Conservation (phyloP, 2,329 filamentous ascomycete genomes). For the Chaetomium olivaceum region DNA sequence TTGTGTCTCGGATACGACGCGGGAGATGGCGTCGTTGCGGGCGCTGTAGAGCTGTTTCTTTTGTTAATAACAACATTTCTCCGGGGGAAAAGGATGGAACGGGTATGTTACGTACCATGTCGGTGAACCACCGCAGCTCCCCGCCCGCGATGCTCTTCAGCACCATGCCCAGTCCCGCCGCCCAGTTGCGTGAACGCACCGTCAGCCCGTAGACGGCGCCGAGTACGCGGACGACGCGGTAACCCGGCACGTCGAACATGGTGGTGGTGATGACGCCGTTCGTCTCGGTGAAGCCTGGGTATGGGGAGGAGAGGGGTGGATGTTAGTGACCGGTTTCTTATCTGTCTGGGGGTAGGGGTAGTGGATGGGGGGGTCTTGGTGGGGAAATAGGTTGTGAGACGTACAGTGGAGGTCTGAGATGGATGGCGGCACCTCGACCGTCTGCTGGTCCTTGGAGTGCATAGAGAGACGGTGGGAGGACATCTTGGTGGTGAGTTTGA, state of each 20-base stretch:
- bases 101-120: constrained; percentile 51
- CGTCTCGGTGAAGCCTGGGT: constrained; percentile 55
- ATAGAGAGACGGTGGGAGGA: constrained; percentile 26
- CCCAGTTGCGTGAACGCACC: constrained; percentile 55
- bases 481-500: constrained; percentile 10
- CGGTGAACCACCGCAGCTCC: constrained; percentile 61
- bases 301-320: background rate
- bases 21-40: constrained; percentile 58
- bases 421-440: constrained; percentile 30
- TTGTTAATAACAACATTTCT: too few relatives aligned
- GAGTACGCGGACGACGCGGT: constrained; percentile 57
- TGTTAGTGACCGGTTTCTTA: background rate
- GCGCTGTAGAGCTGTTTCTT: constrained; percentile 51
- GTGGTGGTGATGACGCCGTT: constrained; percentile 62
- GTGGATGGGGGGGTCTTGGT: background rate
- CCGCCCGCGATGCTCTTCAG: constrained; percentile 59
- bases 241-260: constrained; percentile 64
- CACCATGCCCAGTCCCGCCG: constrained; percentile 56
- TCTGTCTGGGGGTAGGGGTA: background rate
- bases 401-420: constrained; percentile 50
- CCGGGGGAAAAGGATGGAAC: too few relatives aligned
- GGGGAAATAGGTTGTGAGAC: background rate
- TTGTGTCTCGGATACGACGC: constrained; percentile 58
- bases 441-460: constrained; percentile 14
- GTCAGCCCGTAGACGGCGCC: constrained; percentile 52